phyloP scores from a whole-genome alignment of 371 early-diverging fungal genomes.

The Rhizomucor miehei region DNA sequence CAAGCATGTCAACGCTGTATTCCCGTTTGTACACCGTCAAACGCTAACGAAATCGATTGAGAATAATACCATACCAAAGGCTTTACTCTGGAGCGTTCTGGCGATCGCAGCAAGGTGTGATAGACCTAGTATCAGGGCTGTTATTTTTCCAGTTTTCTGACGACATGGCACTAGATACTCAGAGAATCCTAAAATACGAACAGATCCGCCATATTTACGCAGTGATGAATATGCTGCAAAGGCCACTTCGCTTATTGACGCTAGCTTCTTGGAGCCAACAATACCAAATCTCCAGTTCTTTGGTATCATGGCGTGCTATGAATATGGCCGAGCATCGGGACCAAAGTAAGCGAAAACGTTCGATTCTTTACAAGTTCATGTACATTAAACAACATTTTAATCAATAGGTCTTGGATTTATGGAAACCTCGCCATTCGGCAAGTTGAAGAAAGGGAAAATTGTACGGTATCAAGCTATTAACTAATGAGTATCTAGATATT shows the following conservation, averaged over 20 bases:
- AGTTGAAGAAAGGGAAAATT: not conserved
- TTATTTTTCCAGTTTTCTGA: no score
- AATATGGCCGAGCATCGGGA: slow-evolving; percentile 61
- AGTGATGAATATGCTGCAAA: slow-evolving; percentile 44
- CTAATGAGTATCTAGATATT: slow-evolving; percentile 30
- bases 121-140: no score
- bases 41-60: slow-evolving; percentile 30
- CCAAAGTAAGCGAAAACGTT: slow-evolving; percentile 29
- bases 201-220: slow-evolving; percentile 46
- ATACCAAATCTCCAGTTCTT: slow-evolving; percentile 59
- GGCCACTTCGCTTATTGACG: slow-evolving; percentile 38
- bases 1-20: slow-evolving; percentile 50
- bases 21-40: slow-evolving; percentile 52
- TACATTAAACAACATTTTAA: no score
- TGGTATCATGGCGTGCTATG: slow-evolving; percentile 55
- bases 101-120: slow-evolving; percentile 48
- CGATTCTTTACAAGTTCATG: no score
- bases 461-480: not conserved
- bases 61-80: slow-evolving; percentile 33
- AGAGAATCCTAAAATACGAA: slow-evolving; percentile 37
- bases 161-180: slow-evolving; percentile 27
- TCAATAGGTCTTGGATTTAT: slow-evolving; percentile 65
- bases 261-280: slow-evolving; percentile 47
- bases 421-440: slow-evolving; percentile 57
- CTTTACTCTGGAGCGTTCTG: slow-evolving; percentile 41